Percentiles rank a stretch among this genome's conserved stretches.
These are phyloP conservation scores for Striga hermonthica DNA, from an alignment of 305 asterid genomes.

Conservation along the genomic window DNA sequence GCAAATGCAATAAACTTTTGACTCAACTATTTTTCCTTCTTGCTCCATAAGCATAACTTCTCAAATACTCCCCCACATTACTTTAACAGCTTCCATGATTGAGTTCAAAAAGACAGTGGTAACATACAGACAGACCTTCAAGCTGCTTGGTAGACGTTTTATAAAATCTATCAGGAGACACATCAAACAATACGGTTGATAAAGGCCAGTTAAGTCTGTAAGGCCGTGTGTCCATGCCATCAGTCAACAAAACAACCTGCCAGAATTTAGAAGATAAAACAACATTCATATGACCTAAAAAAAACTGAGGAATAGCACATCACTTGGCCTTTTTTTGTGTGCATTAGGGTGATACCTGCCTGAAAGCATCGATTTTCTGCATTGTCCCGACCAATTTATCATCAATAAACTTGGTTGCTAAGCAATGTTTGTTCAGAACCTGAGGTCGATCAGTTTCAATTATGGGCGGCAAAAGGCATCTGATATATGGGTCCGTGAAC, in stretches of 20 bases:
- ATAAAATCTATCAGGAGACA: conserved; percentile 60
- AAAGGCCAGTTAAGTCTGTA: conserved; percentile 81
- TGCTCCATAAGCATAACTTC: neutral
- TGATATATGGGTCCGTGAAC: conserved; percentile 69
- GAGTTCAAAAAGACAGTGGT: too few relatives aligned
- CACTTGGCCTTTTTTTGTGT: neutral
- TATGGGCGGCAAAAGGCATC: conserved; percentile 56
- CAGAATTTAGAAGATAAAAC: conserved; percentile 33
- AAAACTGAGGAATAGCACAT: neutral
- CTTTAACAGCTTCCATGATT: neutral
- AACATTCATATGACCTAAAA: conserved; percentile 12
- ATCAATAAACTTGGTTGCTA: conserved; percentile 75
- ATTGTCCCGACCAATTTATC: conserved; percentile 55
- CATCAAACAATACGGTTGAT: conserved; percentile 59
- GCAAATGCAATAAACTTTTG: neutral
- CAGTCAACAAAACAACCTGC: conserved; percentile 81
- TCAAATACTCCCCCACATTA: neutral
- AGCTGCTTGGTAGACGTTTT: conserved; percentile 51
- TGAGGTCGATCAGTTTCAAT: conserved; percentile 36
- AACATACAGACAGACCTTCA: conserved; percentile 47
- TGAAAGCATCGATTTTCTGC: conserved; percentile 49
- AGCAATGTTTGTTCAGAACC: conserved; percentile 55
- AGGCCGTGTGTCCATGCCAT: conserved; percentile 92
- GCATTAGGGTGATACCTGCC: conserved; percentile 47
- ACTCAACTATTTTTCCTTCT: too few relatives aligned